Base-by-base conservation (phyloP, 1,284 basidiomycete species). In the Trichosporon ovoides region DNA sequence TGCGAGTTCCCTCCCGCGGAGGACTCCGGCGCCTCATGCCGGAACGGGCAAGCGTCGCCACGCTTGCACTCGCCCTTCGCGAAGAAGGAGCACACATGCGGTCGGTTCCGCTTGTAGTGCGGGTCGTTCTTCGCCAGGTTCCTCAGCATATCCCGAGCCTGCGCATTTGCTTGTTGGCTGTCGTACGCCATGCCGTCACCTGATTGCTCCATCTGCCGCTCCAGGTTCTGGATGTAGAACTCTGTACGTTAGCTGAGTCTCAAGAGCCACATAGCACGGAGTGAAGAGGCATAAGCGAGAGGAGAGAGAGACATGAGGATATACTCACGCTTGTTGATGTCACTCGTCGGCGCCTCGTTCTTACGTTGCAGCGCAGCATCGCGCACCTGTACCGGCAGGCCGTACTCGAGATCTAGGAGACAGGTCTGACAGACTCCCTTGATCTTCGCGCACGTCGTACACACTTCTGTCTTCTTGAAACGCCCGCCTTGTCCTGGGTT, bases 391-490 rank as follows among this genome's bases (percentile, higher is more conserved):
- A 93, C 94, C 1, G 96, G 96, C 48, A 99, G 80, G 16, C 91
- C 91, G 68, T 93, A 99, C 77, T 98, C 93, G 60, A 95, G 83
- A 74, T 99, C 96, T 35, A 99, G 81, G 28, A 99, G 81, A 76
- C 96, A 98, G 1, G 94, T 98, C 79, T 98, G 96, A 80, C 96
- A 99, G 40, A 96, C 90, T 71, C 98, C 97, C 82, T 98, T 97
- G 68, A 97, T 88, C 81, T 97, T 98, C 37, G 95, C 91, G 70
- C 96, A 98, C 1, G 96, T 98, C 74, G 96, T 93, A 79, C 96
- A 99, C 65, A 98, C 87, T 63, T 98, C 95, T 5, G 96, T 99
- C 68, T 92, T 91, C 81, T 98, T 98, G 84, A 87, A 96, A 38
- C 96, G 86, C 73, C 87, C 88, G 40, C 93, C 95, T 14, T 77